phyloP scores from a whole-genome alignment of 2,329 filamentous ascomycete genomes.

The Aspergillus sp. region DNA sequence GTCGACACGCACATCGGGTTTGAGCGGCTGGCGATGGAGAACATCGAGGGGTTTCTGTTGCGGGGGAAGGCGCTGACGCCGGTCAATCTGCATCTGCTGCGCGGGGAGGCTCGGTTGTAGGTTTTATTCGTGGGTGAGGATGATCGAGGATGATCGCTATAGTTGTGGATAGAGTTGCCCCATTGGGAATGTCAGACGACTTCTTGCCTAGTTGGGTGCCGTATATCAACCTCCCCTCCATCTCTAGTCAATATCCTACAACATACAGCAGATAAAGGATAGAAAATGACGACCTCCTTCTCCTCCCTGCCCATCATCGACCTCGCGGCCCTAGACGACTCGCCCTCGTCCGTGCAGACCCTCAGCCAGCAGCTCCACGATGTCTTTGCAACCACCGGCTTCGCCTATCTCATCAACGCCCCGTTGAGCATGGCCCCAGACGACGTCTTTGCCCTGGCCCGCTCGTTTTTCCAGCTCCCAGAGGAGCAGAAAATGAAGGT shows the following conservation, averaged over 20 bases:
- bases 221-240: neutral
- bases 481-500: constrained; percentile 39
- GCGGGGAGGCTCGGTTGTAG: constrained; percentile 17
- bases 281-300: constrained; percentile 44
- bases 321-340: constrained; percentile 32
- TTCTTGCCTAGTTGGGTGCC: too few species aligned
- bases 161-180: too few species aligned
- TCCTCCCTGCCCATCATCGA: constrained; percentile 45
- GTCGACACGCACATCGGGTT: constrained; percentile 52
- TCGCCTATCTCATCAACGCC: constrained; percentile 46
- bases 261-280: neutral
- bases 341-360: constrained; percentile 19
- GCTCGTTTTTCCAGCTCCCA: constrained; percentile 39
- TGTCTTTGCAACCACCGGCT: constrained; percentile 47
- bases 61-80: constrained; percentile 47
- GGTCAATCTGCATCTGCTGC: constrained; percentile 60
- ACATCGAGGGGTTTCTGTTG: constrained; percentile 35
- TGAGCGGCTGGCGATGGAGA: constrained; percentile 49
- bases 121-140: too few species aligned
- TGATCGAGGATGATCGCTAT: too few species aligned
- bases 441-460: constrained; percentile 43
- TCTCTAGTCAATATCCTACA: neutral
- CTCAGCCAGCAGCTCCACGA: constrained; percentile 41
- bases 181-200: neutral
- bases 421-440: constrained; percentile 44